Conservation (phyloP, 2,329 filamentous ascomycete genomes). For the Ploettnerulaceae sp. region DNA sequence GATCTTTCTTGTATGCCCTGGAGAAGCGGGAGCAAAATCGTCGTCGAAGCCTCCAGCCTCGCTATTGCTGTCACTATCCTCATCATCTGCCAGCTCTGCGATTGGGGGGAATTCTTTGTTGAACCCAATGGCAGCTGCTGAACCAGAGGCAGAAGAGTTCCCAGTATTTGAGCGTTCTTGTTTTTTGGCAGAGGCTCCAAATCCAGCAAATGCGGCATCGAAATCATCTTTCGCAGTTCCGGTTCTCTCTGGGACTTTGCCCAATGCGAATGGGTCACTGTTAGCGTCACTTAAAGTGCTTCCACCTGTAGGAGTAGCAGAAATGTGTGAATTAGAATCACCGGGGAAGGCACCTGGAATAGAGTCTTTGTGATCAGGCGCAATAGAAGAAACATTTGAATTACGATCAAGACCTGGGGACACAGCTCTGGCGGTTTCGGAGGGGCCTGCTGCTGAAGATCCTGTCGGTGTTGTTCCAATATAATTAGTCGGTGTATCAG, state of each 20-base stretch:
- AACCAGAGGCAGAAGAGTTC: slow-evolving; percentile 36
- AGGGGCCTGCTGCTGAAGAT: slow-evolving; percentile 28
- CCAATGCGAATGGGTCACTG: slow-evolving; percentile 49
- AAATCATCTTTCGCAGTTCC: slow-evolving; percentile 67
- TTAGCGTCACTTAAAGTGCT: slow-evolving; percentile 44
- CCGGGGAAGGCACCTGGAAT: slow-evolving; percentile 51
- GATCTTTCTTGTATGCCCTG: slow-evolving; percentile 28
- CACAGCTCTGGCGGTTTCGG: slow-evolving; percentile 25
- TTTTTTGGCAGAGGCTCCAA: slow-evolving; percentile 46
- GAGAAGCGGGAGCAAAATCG: slow-evolving; percentile 68
- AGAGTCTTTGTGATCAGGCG: slow-evolving; percentile 34
- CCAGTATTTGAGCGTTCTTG: slow-evolving; percentile 45
- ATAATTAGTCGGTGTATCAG: slow-evolving; percentile 37
- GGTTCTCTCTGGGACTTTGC: slow-evolving; percentile 46
- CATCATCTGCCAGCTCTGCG: slow-evolving; percentile 74
- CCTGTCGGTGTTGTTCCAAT: slow-evolving; percentile 31
- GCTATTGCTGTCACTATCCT: slow-evolving; percentile 77
- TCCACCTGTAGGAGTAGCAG: slow-evolving; percentile 44
- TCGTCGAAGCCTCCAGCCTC: slow-evolving; percentile 87
- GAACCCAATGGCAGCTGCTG: slow-evolving; percentile 48
- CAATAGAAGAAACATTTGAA: slow-evolving; percentile 29
- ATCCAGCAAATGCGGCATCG: slow-evolving; percentile 78
- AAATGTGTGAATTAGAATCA: slow-evolving; percentile 40
- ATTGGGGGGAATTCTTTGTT: slow-evolving; percentile 89
- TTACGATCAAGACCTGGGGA: slow-evolving; percentile 32